phyloP scores from a whole-genome alignment of 2,329 filamentous ascomycete species.

The Talaromyces sp. region DNA sequence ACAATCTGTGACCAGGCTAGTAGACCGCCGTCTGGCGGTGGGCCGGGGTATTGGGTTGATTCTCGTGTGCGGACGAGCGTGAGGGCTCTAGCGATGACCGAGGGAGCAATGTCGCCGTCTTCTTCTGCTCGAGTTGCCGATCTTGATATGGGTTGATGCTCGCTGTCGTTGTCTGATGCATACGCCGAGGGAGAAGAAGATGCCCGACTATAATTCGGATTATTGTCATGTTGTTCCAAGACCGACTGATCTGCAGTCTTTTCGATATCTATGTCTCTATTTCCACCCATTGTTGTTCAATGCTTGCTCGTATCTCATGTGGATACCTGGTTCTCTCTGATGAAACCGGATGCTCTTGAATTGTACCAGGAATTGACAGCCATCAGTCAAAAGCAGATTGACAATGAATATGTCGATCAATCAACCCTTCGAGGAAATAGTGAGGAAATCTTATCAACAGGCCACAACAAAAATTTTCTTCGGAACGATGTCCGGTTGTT shows the following conservation, averaged over 20 bases:
- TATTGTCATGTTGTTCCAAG: neutral
- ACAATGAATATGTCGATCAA: neutral
- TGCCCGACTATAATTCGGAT: neutral
- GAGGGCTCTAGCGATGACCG: conserved; percentile 4
- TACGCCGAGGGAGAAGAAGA: neutral
- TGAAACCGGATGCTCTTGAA: too few relatives aligned
- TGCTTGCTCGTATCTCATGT: too few relatives aligned
- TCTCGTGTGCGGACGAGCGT: conserved; percentile 13
- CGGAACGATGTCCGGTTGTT: neutral
- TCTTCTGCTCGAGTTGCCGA: neutral
- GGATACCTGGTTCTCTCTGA: too few relatives aligned
- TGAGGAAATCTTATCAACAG: too few relatives aligned
- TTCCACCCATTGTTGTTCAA: neutral
- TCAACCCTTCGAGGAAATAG: neutral
- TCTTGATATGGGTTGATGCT: neutral
- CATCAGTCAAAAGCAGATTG: neutral
- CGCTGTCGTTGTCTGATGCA: neutral
- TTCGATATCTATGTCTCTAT: neutral
- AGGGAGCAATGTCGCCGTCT: neutral
- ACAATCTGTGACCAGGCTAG: conserved; percentile 29
- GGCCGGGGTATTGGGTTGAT: conserved; percentile 8
- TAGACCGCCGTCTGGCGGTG: conserved; percentile 29
- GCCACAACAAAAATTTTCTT: neutral
- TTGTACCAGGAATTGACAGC: neutral
- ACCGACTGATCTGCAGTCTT: neutral